A percentile compares a stretch with the other conserved stretches of the same genome.
Conservation (phyloP, 2,329 filamentous ascomycete genomes). For the Botryotinia calthae region DNA sequence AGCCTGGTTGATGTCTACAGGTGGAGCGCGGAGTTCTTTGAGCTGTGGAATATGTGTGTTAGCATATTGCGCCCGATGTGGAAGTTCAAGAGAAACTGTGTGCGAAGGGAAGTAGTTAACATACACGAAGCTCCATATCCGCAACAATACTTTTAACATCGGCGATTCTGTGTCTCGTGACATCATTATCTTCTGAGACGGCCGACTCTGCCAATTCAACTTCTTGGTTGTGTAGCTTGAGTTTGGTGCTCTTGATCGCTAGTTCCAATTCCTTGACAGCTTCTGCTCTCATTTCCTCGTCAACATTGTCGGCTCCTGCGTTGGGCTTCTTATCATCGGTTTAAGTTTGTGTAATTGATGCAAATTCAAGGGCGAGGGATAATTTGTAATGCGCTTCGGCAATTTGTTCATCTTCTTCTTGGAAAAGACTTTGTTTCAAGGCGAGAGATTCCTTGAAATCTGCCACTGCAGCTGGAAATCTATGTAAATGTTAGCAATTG, state of each 20-base stretch:
- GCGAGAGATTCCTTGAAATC: slow-evolving; percentile 77
- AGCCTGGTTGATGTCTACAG: slow-evolving; percentile 55
- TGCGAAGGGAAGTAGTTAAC: not conserved
- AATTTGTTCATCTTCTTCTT: slow-evolving; percentile 77
- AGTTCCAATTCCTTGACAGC: slow-evolving; percentile 69
- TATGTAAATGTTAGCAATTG: slow-evolving; percentile 37
- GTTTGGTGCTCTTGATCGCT: slow-evolving; percentile 69
- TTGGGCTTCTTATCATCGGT: slow-evolving; percentile 51
- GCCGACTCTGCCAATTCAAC: slow-evolving; percentile 61
- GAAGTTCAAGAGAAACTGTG: not conserved
- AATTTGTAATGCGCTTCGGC: slow-evolving; percentile 97
- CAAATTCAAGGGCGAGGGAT: slow-evolving; percentile 90
- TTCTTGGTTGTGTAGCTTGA: slow-evolving; percentile 69
- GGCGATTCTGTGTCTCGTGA: slow-evolving; percentile 59
- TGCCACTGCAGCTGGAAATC: slow-evolving; percentile 79
- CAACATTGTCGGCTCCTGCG: slow-evolving; percentile 46
- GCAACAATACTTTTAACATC: slow-evolving; percentile 76
- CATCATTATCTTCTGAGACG: slow-evolving; percentile 64
- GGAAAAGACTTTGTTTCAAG: slow-evolving; percentile 75
- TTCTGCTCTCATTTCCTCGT: slow-evolving; percentile 69
- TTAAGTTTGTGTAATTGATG: slow-evolving; percentile 65
- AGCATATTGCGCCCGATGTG: not conserved
- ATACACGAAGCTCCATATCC: slow-evolving; percentile 60
- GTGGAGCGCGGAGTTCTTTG: slow-evolving; percentile 64
- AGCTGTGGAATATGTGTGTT: slow-evolving; percentile 47